Percentiles rank a stretch among this genome's conserved stretches.
These are phyloP conservation scores for Pestalotiopsis sp. DNA, from an alignment of 2,329 filamentous ascomycete genomes.

Conservation along the genomic window DNA sequence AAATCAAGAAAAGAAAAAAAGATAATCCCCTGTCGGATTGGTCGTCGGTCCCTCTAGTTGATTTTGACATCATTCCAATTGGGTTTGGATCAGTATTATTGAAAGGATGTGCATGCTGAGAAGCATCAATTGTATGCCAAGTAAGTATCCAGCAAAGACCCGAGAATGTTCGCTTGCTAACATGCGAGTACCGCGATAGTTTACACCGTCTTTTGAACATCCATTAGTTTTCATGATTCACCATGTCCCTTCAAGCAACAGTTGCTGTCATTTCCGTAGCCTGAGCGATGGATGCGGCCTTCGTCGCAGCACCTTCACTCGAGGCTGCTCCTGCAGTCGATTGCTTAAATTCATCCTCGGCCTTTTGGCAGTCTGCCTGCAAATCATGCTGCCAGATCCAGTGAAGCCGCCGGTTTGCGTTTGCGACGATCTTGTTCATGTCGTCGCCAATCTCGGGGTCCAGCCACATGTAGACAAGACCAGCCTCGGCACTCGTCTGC, in stretches of 20 bases:
- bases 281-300: slow-evolving; percentile 12
- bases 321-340: slow-evolving; percentile 13
- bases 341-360: slow-evolving; percentile 22
- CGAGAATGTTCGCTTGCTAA: background rate
- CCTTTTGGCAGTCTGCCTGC: slow-evolving; percentile 24
- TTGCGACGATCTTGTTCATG: slow-evolving; percentile 32
- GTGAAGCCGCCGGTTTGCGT: slow-evolving; percentile 30
- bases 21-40: too few relatives aligned
- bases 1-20: too few relatives aligned
- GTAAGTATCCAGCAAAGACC: background rate
- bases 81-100: background rate
- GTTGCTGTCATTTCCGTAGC: slow-evolving; percentile 5
- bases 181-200: background rate
- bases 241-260: background rate
- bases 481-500: slow-evolving; percentile 31
- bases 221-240: background rate
- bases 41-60: too few relatives aligned
- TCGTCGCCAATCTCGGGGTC: slow-evolving; percentile 27
- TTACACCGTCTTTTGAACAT: background rate
- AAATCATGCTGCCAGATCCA: slow-evolving; percentile 37
- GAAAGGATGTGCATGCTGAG: background rate
- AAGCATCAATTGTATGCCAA: background rate
- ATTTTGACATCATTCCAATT: too few relatives aligned
- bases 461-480: slow-evolving; percentile 29
- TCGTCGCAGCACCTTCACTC: slow-evolving; percentile 12